Base-by-base conservation (phyloP, 2,329 filamentous ascomycete species). In the Pseudocercospora ulei region DNA sequence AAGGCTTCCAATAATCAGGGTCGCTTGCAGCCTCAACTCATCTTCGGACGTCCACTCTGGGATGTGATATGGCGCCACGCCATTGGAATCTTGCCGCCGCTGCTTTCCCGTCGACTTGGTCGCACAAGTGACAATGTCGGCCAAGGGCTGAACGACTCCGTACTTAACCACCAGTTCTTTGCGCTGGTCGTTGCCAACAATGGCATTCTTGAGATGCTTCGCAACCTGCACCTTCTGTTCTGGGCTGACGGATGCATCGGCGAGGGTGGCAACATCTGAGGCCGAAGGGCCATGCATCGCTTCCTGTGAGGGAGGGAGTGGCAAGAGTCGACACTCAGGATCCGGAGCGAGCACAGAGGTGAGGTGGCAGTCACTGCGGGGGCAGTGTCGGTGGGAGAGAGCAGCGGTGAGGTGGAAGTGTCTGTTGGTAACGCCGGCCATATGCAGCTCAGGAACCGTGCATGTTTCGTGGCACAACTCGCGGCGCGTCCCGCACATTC, bases 161-260 rank as follows among this genome's bases (percentile, higher is more conserved):
- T 75, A 65, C 41, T 68, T 69, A 25, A 95, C 71, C 68, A 80
- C 87, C 40, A 75, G 64, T 62, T 88, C 80, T 63, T 98, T 98
- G 60, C 80, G 79, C 60, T 88, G 78, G 20, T 81, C 72, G 61
- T 96, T 85, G 14, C 90, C 90, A 44, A 94, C 77, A 31, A 93
- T 73, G 47, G 90, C 82, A 61, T 94, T 90, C 67, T 94, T 96
- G 18, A 98, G 66, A 26, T 70, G 68, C 49, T 78, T 76, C 3
- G 42, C 44, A 28, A 95, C 69, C 34, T 78, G 73, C 16, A 69
- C 65, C 25, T 67, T 56, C 44, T 67, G 65, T n/a, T 61, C 57
- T 34, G 61, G 23, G 5, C 49, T 18, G 4, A 44, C 35, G 13
- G 44, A 38, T 27, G 49, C 31, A 39, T 52, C 47, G 26, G 42